Percentiles rank a stretch among this genome's conserved stretches.
These are phyloP conservation scores for Nepenthes mirabilis DNA, from an alignment of 148 eudicot species.

Conservation along the genomic window DNA sequence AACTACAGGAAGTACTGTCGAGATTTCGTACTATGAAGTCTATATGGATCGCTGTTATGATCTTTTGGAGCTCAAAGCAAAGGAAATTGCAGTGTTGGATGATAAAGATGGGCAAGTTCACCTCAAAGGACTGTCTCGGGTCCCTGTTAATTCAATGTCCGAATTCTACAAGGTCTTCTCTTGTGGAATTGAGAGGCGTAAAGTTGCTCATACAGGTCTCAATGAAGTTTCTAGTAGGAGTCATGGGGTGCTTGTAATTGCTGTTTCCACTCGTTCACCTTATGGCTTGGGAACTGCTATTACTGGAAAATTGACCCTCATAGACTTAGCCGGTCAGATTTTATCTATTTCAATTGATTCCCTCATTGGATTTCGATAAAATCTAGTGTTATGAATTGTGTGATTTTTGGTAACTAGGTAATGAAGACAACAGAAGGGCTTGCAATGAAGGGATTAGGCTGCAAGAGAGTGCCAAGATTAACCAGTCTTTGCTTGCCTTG, in stretches of 20 bases:
- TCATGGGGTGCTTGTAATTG: slow-evolving; percentile 65
- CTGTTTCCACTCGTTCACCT: slow-evolving; percentile 32
- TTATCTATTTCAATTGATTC: not conserved
- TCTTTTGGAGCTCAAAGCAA: slow-evolving; percentile 58
- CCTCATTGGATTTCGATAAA: not conserved
- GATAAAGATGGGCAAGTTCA: slow-evolving; percentile 73
- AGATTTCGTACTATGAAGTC: slow-evolving; percentile 78
- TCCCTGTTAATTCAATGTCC: slow-evolving; percentile 41
- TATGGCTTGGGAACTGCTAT: slow-evolving; percentile 17
- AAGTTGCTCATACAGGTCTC: slow-evolving; percentile 72
- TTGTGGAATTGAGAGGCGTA: slow-evolving; percentile 62
- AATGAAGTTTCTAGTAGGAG: slow-evolving; percentile 94
- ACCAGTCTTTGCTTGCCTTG: slow-evolving; percentile 77
- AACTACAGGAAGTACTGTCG: slow-evolving; percentile 34
- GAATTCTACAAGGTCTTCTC: slow-evolving; percentile 55
- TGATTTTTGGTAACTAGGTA: slow-evolving; percentile 35
- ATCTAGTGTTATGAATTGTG: not conserved
- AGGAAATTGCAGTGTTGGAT: slow-evolving; percentile 62
- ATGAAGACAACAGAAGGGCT: slow-evolving; percentile 83
- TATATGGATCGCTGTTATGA: slow-evolving; percentile 87
- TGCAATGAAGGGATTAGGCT: slow-evolving; percentile 86
- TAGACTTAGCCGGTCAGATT: slow-evolving; percentile 78
- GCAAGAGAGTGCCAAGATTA: slow-evolving; percentile 86
- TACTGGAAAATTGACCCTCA: slow-evolving; percentile 75
- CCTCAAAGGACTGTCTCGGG: slow-evolving; percentile 53